These are phyloP conservation scores for Ophiosphaerella herpotricha DNA, from an alignment of 2,329 filamentous ascomycete species.

Conservation along the genomic window DNA sequence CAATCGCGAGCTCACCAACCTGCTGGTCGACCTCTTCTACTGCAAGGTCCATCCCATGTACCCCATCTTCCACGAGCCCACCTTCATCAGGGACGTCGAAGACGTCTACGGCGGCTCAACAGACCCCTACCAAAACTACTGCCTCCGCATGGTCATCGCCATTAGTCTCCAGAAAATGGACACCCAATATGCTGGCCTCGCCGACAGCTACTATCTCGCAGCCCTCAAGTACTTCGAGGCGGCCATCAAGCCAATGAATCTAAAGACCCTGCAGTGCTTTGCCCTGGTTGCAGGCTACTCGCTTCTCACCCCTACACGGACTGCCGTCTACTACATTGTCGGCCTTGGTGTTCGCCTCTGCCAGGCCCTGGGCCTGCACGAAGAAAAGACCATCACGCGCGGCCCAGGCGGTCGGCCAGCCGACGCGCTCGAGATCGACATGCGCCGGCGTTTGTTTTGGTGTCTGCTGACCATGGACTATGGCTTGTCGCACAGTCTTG, in stretches of 20 bases:
- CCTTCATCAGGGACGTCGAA: slow-evolving; percentile 75
- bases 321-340: slow-evolving; percentile 90
- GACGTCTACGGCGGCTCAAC: slow-evolving; percentile 76
- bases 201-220: slow-evolving; percentile 92
- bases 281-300: slow-evolving; percentile 89
- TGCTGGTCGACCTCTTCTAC: slow-evolving; percentile 82
- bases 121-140: slow-evolving; percentile 85
- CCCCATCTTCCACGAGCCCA: slow-evolving; percentile 82
- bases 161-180: slow-evolving; percentile 94
- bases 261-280: slow-evolving; percentile 88
- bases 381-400: slow-evolving; percentile 82
- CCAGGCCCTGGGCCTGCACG: slow-evolving; percentile 84
- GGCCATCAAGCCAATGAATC: slow-evolving; percentile 83
- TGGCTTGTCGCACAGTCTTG: slow-evolving; percentile 84
- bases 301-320: slow-evolving; percentile 85
- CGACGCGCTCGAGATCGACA: slow-evolving; percentile 79
- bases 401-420: slow-evolving; percentile 63
- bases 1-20: slow-evolving; percentile 72
- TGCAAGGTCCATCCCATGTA: slow-evolving; percentile 89
- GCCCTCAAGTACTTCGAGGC: slow-evolving; percentile 84
- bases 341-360: slow-evolving; percentile 86
- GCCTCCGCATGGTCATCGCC: slow-evolving; percentile 87
- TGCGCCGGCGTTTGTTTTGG: slow-evolving; percentile 89
- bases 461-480: slow-evolving; percentile 86
- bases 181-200: slow-evolving; percentile 85